Evolutionary conservation across 2,329 filamentous ascomycete genomes (phyloP).

Genomic region (Fusarium sp.): DNA sequence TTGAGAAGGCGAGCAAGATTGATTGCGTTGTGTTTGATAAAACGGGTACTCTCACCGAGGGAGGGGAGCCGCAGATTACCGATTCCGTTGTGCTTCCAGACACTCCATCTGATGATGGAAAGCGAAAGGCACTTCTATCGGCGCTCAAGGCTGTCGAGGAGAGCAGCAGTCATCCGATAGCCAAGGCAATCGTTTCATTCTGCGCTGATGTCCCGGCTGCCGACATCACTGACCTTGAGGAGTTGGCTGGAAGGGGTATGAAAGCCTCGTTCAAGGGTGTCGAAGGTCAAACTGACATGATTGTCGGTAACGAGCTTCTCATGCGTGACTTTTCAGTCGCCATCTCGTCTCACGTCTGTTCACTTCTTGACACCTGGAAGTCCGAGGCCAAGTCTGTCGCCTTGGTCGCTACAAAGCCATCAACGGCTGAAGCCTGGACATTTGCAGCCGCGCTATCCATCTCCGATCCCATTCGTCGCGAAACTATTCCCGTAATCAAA

Average conservation of each 20-base stretch:
- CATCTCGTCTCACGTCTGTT: conserved; percentile 51
- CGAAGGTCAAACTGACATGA: conserved; percentile 54
- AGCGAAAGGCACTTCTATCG: conserved; percentile 56
- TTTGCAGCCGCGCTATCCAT: conserved; percentile 78
- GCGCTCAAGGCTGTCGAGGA: conserved; percentile 73
- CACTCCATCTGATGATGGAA: conserved; percentile 32
- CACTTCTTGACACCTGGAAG: conserved; percentile 67
- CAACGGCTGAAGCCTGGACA: conserved; percentile 51
- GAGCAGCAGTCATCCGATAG: conserved; percentile 79
- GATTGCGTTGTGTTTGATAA: conserved; percentile 90
- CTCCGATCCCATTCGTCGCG: conserved; percentile 82
- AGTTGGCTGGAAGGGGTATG: conserved; percentile 78
- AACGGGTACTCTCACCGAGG: conserved; percentile 82
- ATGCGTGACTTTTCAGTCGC: conserved; percentile 63
- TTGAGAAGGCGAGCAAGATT: conserved; percentile 83
- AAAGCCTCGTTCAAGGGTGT: conserved; percentile 58
- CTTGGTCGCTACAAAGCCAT: conserved; percentile 61
- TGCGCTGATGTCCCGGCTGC: conserved; percentile 58
- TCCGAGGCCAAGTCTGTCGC: conserved; percentile 72
- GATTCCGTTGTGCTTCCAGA: conserved; percentile 59
- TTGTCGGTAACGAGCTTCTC: conserved; percentile 80
- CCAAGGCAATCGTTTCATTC: conserved; percentile 74
- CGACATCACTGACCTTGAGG: conserved; percentile 63
- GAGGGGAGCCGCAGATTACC: conserved; percentile 77
- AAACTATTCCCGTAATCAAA: conserved; percentile 73